Evolutionary conservation across 305 asterid species (phyloP).

Genomic region (Ajuga reptans): DNA sequence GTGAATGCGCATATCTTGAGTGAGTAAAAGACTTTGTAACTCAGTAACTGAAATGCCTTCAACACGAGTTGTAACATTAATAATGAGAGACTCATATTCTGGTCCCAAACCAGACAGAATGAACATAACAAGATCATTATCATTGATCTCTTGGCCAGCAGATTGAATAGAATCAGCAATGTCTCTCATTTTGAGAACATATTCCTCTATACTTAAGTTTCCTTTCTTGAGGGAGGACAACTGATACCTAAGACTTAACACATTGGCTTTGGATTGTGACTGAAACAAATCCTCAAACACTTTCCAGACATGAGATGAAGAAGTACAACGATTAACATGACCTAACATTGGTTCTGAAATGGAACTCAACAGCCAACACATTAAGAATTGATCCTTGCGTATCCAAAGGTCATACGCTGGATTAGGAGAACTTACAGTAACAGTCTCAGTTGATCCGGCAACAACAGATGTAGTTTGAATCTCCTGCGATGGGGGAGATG

Average conservation of each 20-base stretch:
- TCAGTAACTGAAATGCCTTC: too few relatives aligned
- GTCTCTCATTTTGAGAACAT: background rate
- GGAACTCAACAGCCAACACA: background rate
- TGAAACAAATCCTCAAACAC: background rate
- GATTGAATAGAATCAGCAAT: background rate
- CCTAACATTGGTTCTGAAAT: background rate
- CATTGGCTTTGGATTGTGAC: background rate
- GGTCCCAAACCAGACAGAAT: background rate
- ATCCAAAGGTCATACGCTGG: background rate
- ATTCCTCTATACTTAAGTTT: background rate
- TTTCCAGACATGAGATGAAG: background rate
- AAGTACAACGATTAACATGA: background rate
- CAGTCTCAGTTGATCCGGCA: too few relatives aligned
- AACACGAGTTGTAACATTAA: too few relatives aligned
- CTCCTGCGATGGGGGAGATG: background rate
- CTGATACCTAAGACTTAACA: background rate
- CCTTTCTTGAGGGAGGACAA: background rate
- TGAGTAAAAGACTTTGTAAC: too few relatives aligned
- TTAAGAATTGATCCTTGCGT: background rate
- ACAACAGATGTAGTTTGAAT: too few relatives aligned
- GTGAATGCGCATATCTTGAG: too few relatives aligned
- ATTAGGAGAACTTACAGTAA: background rate
- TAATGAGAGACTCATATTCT: background rate
- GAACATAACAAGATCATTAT: background rate
- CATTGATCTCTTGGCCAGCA: background rate